These are phyloP conservation scores for Takashimella tepidaria DNA, from an alignment of 1,284 basidiomycete species.

Conservation along the genomic window DNA sequence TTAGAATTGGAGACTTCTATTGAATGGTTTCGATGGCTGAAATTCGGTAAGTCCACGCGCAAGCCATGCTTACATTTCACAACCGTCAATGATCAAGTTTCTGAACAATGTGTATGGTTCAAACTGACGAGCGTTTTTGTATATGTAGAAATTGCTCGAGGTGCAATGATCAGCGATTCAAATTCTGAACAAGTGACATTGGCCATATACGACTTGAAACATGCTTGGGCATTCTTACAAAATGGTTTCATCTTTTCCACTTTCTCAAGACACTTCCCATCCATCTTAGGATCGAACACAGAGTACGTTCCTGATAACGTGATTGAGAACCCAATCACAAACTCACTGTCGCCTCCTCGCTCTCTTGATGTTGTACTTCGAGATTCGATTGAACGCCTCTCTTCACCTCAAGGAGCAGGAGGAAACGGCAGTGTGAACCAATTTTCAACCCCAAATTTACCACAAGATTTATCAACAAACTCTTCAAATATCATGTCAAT, in stretches of 20 bases:
- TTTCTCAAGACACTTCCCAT: constrained; percentile 30
- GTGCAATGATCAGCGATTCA: constrained; percentile 9
- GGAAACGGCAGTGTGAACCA: too few relatives aligned
- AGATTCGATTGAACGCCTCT: not conserved
- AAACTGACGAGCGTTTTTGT: too few relatives aligned
- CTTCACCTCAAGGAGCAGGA: not conserved
- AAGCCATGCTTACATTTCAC: too few relatives aligned
- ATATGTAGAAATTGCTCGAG: not conserved
- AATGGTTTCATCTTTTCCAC: constrained; percentile 32
- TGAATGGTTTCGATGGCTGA: constrained; percentile 44
- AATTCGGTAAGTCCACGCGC: constrained; percentile 30
- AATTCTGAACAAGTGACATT: constrained; percentile 19
- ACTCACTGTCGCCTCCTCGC: not conserved
- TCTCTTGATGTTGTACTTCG: not conserved
- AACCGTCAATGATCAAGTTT: too few relatives aligned
- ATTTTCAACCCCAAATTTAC: not conserved
- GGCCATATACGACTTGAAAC: constrained; percentile 35
- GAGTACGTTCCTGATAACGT: constrained; percentile 1
- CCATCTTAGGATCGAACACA: constrained; percentile 6
- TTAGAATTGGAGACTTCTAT: constrained; percentile 25
- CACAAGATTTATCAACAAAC: not conserved
- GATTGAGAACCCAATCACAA: not conserved
- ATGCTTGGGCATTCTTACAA: constrained; percentile 40
- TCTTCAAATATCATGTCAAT: constrained; percentile 9
- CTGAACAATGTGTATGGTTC: too few relatives aligned